Evolutionary conservation across 2,329 filamentous ascomycete species (phyloP).

Genomic region (Colletotrichum sp.): DNA sequence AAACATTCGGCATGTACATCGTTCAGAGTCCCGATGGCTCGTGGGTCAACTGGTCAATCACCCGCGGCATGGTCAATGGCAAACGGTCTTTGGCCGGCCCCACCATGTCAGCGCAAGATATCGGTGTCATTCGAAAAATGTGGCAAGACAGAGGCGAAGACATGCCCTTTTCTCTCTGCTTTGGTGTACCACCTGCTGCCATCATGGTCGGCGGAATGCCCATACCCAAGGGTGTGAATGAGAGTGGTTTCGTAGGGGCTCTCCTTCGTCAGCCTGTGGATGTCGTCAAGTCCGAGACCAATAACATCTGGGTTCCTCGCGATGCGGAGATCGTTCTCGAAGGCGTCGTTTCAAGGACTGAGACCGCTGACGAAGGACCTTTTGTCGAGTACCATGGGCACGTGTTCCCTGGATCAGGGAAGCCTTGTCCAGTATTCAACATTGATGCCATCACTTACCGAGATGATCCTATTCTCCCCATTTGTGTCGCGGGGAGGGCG

Average conservation of each 20-base stretch:
- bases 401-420: neutral
- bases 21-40: slow-evolving; percentile 47
- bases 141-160: slow-evolving; percentile 49
- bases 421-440: slow-evolving; percentile 40
- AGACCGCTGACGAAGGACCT: slow-evolving; percentile 49
- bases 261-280: slow-evolving; percentile 49
- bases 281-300: slow-evolving; percentile 56
- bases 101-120: slow-evolving; percentile 49
- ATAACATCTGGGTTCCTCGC: slow-evolving; percentile 51
- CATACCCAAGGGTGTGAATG: slow-evolving; percentile 50
- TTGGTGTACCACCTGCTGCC: slow-evolving; percentile 55
- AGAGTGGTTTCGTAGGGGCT: slow-evolving; percentile 53
- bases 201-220: slow-evolving; percentile 54
- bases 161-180: slow-evolving; percentile 49
- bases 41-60: slow-evolving; percentile 54
- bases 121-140: slow-evolving; percentile 48
- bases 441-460: slow-evolving; percentile 54
- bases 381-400: slow-evolving; percentile 47
- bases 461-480: slow-evolving; percentile 50
- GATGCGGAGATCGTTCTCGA: slow-evolving; percentile 57
- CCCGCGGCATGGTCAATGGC: slow-evolving; percentile 51
- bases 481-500: slow-evolving; percentile 44
- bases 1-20: slow-evolving; percentile 55
- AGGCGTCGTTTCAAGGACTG: slow-evolving; percentile 48
- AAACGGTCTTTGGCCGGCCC: slow-evolving; percentile 44